Evolutionary conservation across 1,284 basidiomycete genomes (phyloP), one percentile per base, ranked within the genome.

Genomic region (Kwoniella shivajii): DNA sequence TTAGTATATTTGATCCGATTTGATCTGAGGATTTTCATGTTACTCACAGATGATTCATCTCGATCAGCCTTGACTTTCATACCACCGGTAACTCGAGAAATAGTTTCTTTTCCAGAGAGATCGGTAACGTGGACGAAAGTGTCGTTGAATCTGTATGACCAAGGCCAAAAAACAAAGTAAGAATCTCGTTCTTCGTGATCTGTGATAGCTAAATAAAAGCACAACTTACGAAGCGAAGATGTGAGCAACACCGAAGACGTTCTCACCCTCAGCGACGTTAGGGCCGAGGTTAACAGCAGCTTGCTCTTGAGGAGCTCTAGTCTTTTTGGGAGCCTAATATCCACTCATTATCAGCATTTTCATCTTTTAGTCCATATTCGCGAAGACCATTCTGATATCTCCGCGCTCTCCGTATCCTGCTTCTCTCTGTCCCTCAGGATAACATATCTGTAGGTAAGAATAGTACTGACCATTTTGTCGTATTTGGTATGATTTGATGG

Each of bases 41-140:
- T 9, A 65, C 74, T 63, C 50, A 74, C 73, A 38, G 95, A 98
- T 50, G 94, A 98, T 84, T 99, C 95, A 83, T 99, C 95, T 82
- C 96, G 91, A 82, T 99, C 95, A 38, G 95, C 96, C 85, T 99
- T 99, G 84, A 99, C 95, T 84, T 99, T 99, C 96, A 99, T 99
- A 66, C 95, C 95, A 89, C 93, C 94, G 68, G 95, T 99, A 67
- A 98, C 92, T 79, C 95, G 92, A 73, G 90, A 89, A 82, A 99
- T 92, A 77, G 95, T 99, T 85, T 99, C 95, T 84, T 92, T 94
- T 75, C 95, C 96, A 41, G 94, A 93, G 61, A 98, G 84, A 90
- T 99, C 96, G 79, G 95, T 99, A 73, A 99, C 85, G 80, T 99
- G 96, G 69, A 99, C 95, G 81, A 99, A 99, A 67, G 96, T 99